Evolutionary conservation across 192 early-diverging fungal species (phyloP), one percentile per base, ranked within the genome.

Genomic region (Coemansia sp.): DNA sequence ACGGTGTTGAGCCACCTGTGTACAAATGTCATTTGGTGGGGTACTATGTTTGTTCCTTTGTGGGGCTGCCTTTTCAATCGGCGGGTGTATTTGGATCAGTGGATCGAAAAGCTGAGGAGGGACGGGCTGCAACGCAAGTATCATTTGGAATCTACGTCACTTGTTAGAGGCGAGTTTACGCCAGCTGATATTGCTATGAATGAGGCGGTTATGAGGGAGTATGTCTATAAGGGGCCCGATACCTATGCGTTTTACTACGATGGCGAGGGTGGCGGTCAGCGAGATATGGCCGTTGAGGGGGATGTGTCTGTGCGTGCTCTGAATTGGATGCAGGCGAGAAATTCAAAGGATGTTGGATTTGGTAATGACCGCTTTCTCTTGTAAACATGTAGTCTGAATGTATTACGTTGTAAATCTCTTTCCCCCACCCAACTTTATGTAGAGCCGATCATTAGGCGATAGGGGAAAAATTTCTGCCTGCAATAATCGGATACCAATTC

Each of bases 1-100:
- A 80, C 77, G 9, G 34, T 58, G 35, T 66, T 80, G 38, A 66
- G 71, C 65, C 77, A 80, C 16, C 13, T 76, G 23, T 67, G 70
- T 16, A 60, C 63, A 10, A 74, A 78, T 10, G 23, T 70, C 3
- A 59, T 78, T 28, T 83, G 76, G 72, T 81, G 78, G 78, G 37
- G 42, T 0, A 63, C 72, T 33, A 81, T 81, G 78, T 69, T 46
- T 6, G 50, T 65, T 11, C 73, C 78, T 1, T 2, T 81, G 11
- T 63, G 35, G 36, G 67, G 69, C 23, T 72, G 78, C 56, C 0
- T 73, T 13, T 64, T 75, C 46, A 60, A 45, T 46, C 35, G 62
- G 11, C 38, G 66, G 20, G n/a, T 16, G 14, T 76, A 76, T 38
- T 53, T 81, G 37, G 53, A 36, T 13, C 1, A 21, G 35, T 81